Evolutionary conservation across 202 grass and related monocot genomes (phyloP), one percentile per base, ranked within the genome.

Genomic region (Carex arenaria): DNA sequence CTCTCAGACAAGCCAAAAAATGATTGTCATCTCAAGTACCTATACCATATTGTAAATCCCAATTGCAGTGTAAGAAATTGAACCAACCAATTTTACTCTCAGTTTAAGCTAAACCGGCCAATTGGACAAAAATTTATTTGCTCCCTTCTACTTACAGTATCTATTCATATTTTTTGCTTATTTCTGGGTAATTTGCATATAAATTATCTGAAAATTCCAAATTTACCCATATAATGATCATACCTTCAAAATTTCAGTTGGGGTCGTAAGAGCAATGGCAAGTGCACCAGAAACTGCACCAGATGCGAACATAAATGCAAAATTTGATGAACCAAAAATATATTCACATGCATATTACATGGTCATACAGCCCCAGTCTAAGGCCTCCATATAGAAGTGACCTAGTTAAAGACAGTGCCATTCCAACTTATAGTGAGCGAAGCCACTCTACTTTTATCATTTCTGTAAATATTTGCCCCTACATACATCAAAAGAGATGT

Each of bases 361-460:
- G 95, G 95, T 98, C 95, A 66, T 95, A 98, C 47, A 98, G 30
- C 60, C 95, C 90, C 87, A 98, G 86, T 82, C 93, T 86, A 86
- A 98, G 93, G 72, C 95, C 93, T 61, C 95, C 95, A 78, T 98
- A 98, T 78, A 98, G 66, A 71, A 95, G 57, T 45, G 93, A 95
- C 85, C 95, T 95, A 12, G 68, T 88, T 79, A 98, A 87, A 53
- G 95, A 87, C 55, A 91, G 93, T 90, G 82, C 80, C 57, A 98
- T 84, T 86, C 95, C 95, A 70, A 93, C 83, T 81, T 98, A 95
- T 38, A 98, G 89, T 85, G 93, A 86, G 2, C 85, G 65, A 87
- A 89, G 83, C 61, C 95, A 91, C 93, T 98, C 95, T 77, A n/a
- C 38, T 86, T 87, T 69, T 45, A 98, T 77, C 80, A 98, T 87